phyloP scores from a whole-genome alignment of 1,284 basidiomycete genomes.

The Abortiporus biennis region DNA sequence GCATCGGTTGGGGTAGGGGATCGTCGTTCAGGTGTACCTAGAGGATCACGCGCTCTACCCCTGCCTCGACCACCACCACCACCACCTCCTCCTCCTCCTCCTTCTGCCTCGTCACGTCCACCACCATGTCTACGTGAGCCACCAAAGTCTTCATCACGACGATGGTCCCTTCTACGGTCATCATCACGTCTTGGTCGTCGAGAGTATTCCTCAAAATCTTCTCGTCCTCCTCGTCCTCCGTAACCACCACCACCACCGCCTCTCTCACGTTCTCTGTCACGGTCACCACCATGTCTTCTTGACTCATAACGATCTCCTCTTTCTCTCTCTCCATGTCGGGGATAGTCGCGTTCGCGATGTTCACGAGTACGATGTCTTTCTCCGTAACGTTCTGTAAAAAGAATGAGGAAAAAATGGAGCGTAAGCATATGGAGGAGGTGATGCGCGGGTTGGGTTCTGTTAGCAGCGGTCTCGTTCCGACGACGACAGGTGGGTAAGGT shows the following conservation, averaged over 20 bases:
- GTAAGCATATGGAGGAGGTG: conserved; percentile 9
- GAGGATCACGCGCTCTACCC: conserved; percentile 32
- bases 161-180: conserved; percentile 25
- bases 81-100: conserved; percentile 26
- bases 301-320: conserved; percentile 22
- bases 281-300: conserved; percentile 25
- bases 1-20: conserved; percentile 90
- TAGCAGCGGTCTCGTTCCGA: conserved; percentile 17
- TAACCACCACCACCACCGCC: conserved; percentile 29
- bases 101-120: conserved; percentile 24
- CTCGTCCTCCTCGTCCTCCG: conserved; percentile 17
- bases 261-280: conserved; percentile 34
- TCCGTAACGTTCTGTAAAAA: conserved; percentile 30
- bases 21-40: conserved; percentile 69
- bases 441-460: conserved; percentile 17
- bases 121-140: conserved; percentile 31
- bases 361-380: conserved; percentile 43
- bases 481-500: conserved; percentile 9
- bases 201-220: conserved; percentile 32
- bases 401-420: conserved; percentile 5
- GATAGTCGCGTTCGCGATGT: conserved; percentile 16
- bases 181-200: conserved; percentile 38
- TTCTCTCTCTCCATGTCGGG: conserved; percentile 39
- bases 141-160: conserved; percentile 44
- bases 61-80: conserved; percentile 30